Base-by-base conservation (phyloP, 2,329 filamentous ascomycete species). In the Fusarium papillatum region DNA sequence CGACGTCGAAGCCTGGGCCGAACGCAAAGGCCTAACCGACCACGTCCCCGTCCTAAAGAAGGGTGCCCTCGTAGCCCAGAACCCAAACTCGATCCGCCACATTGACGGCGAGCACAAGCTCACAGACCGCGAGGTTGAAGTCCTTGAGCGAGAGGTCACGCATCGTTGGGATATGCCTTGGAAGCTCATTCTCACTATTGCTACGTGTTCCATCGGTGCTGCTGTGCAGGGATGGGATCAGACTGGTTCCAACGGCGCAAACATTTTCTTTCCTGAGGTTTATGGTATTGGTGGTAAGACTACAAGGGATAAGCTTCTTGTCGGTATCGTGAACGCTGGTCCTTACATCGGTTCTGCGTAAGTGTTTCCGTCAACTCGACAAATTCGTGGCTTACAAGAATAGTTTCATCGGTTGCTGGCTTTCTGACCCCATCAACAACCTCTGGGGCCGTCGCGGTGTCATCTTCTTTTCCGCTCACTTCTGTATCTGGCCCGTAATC, bases 401-500 rank as follows among this genome's bases (percentile, higher is more conserved):
- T n/a, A 84, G 83, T 14, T 78, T 87, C 38, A 79, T 87, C 26
- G 90, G 91, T 17, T 91, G 90, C 80, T 93, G 91, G 92, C 83
- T 93, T 22, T 92, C 91, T 2, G 93, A 94, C 72, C 92, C 92
- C 14, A 88, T 93, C 69, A 89, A 86, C 76, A 79, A 84, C 75
- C 81, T 79, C 68, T 80, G 87, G 8, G 87, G 87, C 5, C 86
- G 87, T 29, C 84, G 87, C n/a, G 86, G 86, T 46, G 81, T 84
- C 46, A 95, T 96, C 72, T 96, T 95, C 82, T 85, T 95, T 55
- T 92, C 94, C 14, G 94, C 93, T 59, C 89, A 93, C 72, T 92
- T 96, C 81, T 93, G 93, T 80, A 85, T 95, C 53, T 85, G 92
- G 73, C 85, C 91, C 2, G 89, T 91, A 2, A 90, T 94, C 66